Percentiles rank a stretch among this genome's conserved stretches.
Evolutionary conservation across 495 filamentous ascomycete species (phyloP).

Genomic region (Talaromyces thailandensis): DNA sequence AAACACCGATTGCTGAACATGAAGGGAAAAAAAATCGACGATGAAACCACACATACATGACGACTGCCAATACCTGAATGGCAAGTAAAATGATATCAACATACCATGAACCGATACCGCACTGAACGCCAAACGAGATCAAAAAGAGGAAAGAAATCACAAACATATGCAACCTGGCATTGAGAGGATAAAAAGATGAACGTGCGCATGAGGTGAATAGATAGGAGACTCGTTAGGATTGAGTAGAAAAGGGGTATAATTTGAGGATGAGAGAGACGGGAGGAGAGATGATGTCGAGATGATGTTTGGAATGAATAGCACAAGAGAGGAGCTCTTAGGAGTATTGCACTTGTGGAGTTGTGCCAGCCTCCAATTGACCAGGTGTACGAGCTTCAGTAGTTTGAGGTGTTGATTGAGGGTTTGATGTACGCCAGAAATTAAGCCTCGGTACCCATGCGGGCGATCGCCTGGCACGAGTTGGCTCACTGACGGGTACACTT

Average conservation of each 20-base stretch:
- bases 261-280: not conserved
- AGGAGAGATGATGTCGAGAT: not conserved
- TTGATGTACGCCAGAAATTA: not conserved
- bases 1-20: not conserved
- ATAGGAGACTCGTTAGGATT: not conserved
- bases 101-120: not conserved
- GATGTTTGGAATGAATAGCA: not conserved
- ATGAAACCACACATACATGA: not conserved
- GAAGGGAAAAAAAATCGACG: not conserved
- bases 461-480: not conserved
- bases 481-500: not conserved
- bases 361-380: slow-evolving; percentile 6
- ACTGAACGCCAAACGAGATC: not conserved
- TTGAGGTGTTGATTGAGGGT: not conserved
- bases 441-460: not conserved
- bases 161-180: not conserved
- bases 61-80: not conserved
- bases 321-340: not conserved
- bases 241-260: not conserved
- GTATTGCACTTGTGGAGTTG: not conserved
- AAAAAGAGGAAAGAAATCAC: not conserved
- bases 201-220: not conserved
- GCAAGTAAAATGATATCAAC: not conserved
- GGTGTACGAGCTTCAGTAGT: slow-evolving; percentile 2
- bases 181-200: not conserved